Base-by-base conservation (phyloP, 176 grass and related monocot species). In the Zoysia japonica region DNA sequence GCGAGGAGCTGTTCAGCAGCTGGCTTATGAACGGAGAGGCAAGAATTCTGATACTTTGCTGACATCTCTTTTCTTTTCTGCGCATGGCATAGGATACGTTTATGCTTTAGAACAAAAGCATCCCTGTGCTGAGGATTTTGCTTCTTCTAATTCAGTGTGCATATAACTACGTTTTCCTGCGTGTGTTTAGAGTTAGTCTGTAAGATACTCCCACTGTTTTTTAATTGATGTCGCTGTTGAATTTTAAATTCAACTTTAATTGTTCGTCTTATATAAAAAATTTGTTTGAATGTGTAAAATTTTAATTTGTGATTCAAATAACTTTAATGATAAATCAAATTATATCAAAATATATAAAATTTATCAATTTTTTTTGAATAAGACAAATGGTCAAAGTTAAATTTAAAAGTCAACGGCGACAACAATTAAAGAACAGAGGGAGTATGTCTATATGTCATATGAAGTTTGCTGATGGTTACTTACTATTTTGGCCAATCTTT, bases 21-120 rank as follows among this genome's bases (percentile, higher is more conserved):
- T 93, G 91, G 88, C 88, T 93, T 19, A 93, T 86, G 91, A 90
- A 90, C 66, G 91, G 74, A 78, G 91, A 93, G 88, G 91, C 72
- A 88, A 90, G 83, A 65, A 83, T 77, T 88, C 55, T 9, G 5
- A 84, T 7, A 6, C 17, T 71, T 71, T 42, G 5, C 16, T 61
- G 2, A 54, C 5, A 3, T 43, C 47, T 70, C 0, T 48, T 81
- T 2, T 55, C 51, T 78, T 19, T 19, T 79, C 2, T 0, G 28
- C n/a, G 17, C 38, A 62, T 75, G 53, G 44, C 75, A 81, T 11
- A 36, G 15, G 11, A 72, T 41, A 49, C 45, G 4, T 35, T 47
- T 48, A 10, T 77, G 20, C 12, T 77, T 71, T 66, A 82, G 73
- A 78, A 72, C 14, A 41, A 65, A 81, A 64, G 12, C n/a, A 7